Evolutionary conservation across 345 rosid genomes (phyloP), one percentile per base, ranked within the genome.

Genomic region (Populus deltoides): DNA sequence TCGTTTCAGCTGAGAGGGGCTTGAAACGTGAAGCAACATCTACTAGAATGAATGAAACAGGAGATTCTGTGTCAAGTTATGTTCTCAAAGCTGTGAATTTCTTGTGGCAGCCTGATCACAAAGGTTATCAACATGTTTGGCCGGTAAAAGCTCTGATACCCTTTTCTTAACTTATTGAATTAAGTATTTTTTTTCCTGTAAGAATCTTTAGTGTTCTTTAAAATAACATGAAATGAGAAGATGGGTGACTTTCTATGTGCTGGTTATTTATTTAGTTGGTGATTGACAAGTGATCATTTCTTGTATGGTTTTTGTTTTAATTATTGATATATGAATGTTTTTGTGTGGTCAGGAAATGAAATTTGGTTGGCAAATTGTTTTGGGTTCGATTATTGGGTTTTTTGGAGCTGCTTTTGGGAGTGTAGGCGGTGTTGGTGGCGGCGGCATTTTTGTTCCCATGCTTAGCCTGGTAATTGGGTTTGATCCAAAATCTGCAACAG

Each of bases 101-200:
- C 81, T 77, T 90, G 17, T 85, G 90, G 92, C 89, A 82, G 72
- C 55, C 92, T 77, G 69, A 84, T 80, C 77, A 71, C 51, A 75
- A 83, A 0, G 88, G 93, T 76, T 90, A 92, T 81, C 81, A 80
- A 3, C 97, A 88, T 82, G 90, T 90, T 75, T 92, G 97, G 97
- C 97, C 97, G 33, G 97, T 90, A 85, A 31, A 71, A 16, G 2
- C 41, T 51, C 27, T 31, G 10, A 45, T 27, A 24, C 25, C 63
- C 8, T 24, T 33, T 33, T 29, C 35, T n/a, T 36, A 3, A 4
- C 59, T 75, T 20, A 39, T 12, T 13, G 18, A 22, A 2, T 45
- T 55, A 22, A 1, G 13, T 17, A 55, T 57, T 20, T 57, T 11
- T 31, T 66, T 65, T 65, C 29, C 6, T 65, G 20, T 17, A 53